A percentile compares a stretch with the other conserved stretches of the same genome.
Conservation (phyloP, 257 asterid genomes). For the Primulina huaijiensis region DNA sequence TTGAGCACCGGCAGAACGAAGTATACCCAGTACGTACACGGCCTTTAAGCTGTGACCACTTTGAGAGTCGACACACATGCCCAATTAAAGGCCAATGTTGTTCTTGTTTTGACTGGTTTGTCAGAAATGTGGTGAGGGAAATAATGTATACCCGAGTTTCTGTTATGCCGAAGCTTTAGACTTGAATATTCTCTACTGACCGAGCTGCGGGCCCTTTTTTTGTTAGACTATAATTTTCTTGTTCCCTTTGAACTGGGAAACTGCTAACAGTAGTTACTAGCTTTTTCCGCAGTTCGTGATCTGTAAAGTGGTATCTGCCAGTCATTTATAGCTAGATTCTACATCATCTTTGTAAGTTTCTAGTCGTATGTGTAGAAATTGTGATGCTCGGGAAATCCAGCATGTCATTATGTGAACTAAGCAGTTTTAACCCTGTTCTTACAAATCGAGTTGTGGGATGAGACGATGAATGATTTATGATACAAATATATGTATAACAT, state of each 20-base stretch:
- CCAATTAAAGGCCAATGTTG: slow-evolving; percentile 32
- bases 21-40: slow-evolving; percentile 31
- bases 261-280: neutral
- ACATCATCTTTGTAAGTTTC: neutral
- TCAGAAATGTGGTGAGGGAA: slow-evolving; percentile 36
- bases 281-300: neutral
- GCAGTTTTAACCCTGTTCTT: neutral
- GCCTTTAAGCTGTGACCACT: slow-evolving; percentile 32
- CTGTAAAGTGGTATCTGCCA: neutral
- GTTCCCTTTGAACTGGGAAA: neutral
- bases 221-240: neutral
- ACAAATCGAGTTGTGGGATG: too few species aligned
- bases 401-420: neutral
- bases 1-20: slow-evolving; percentile 34
- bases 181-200: slow-evolving; percentile 2
- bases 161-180: slow-evolving; percentile 19
- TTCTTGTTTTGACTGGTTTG: slow-evolving; percentile 42
- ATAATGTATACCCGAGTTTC: slow-evolving; percentile 25
- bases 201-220: neutral
- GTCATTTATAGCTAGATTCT: neutral
- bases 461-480: too few species aligned
- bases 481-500: too few species aligned
- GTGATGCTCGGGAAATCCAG: neutral
- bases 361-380: neutral
- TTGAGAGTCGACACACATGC: slow-evolving; percentile 22